phyloP scores from a whole-genome alignment of 257 asterid species.

The Nemophila menziesii region DNA sequence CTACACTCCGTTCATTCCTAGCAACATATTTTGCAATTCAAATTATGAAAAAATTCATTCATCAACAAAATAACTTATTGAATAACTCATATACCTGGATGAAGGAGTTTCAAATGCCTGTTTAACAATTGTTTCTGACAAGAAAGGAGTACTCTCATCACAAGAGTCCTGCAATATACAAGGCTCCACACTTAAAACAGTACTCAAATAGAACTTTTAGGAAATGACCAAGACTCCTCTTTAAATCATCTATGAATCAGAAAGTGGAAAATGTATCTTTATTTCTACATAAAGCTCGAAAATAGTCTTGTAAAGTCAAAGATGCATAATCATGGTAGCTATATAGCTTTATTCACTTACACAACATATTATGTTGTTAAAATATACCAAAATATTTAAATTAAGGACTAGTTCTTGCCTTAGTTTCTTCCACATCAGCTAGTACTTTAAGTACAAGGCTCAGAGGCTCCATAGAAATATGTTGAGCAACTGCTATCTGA shows the following conservation, averaged over 20 bases:
- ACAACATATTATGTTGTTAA: not conserved
- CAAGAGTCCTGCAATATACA: constrained; percentile 34
- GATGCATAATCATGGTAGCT: not conserved
- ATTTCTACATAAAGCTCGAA: not conserved
- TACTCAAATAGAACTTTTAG: not conserved
- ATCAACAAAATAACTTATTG: constrained; percentile 5
- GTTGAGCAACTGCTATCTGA: constrained; percentile 74
- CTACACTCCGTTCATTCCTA: constrained; percentile 27
- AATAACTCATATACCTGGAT: constrained; percentile 26
- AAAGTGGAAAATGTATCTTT: not conserved
- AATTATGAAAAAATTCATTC: constrained; percentile 6
- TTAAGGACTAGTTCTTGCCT: constrained; percentile 30
- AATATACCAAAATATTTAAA: not conserved
- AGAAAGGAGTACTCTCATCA: constrained; percentile 22
- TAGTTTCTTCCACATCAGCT: constrained; percentile 25
- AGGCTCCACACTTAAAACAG: not conserved
- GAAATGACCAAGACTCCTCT: no score
- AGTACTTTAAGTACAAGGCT: constrained; percentile 28
- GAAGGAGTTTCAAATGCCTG: constrained; percentile 48
- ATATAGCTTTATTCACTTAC: not conserved
- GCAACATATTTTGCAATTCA: constrained; percentile 13
- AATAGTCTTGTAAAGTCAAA: not conserved
- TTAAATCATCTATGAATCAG: no score
- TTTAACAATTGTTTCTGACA: constrained; percentile 28
- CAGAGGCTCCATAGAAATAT: constrained; percentile 42